phyloP scores from a whole-genome alignment of 257 asterid genomes.

The Cordia subcordata region DNA sequence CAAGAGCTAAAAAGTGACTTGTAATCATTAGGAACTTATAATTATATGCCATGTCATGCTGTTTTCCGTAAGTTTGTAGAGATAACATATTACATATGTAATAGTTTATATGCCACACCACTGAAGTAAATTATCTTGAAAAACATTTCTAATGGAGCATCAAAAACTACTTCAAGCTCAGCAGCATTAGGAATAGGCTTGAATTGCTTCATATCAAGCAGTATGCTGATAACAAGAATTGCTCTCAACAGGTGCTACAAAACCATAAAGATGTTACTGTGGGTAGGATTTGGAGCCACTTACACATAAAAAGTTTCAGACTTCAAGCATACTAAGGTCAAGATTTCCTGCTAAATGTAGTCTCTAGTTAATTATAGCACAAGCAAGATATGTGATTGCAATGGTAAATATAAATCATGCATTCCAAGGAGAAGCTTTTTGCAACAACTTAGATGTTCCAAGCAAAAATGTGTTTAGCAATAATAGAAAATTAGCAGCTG shows the following conservation, averaged over 20 bases:
- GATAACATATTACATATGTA: background rate
- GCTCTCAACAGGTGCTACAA: slow-evolving; percentile 89
- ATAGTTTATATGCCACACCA: background rate
- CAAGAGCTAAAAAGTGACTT: too few species aligned
- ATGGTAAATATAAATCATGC: too few species aligned
- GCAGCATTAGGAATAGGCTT: slow-evolving; percentile 60
- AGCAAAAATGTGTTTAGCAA: too few species aligned
- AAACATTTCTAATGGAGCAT: slow-evolving; percentile 96
- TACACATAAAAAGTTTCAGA: too few species aligned
- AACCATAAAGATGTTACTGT: slow-evolving; percentile 8
- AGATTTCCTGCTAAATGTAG: background rate
- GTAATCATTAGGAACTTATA: too few species aligned
- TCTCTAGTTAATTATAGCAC: too few species aligned
- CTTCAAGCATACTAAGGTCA: background rate
- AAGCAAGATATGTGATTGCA: too few species aligned
- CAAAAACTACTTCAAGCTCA: slow-evolving; percentile 82
- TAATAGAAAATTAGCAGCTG: background rate
- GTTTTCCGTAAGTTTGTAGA: background rate
- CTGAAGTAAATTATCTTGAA: slow-evolving; percentile 53
- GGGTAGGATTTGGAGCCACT: background rate
- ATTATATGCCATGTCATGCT: too few species aligned
- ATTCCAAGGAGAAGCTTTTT: too few species aligned
- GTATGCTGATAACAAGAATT: slow-evolving; percentile 88
- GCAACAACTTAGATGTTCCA: too few species aligned
- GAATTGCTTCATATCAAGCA: slow-evolving; percentile 60